Evolutionary conservation across 768 basidiomycete genomes (phyloP), one percentile per base, ranked within the genome.

Genomic region (Boletales sp.): DNA sequence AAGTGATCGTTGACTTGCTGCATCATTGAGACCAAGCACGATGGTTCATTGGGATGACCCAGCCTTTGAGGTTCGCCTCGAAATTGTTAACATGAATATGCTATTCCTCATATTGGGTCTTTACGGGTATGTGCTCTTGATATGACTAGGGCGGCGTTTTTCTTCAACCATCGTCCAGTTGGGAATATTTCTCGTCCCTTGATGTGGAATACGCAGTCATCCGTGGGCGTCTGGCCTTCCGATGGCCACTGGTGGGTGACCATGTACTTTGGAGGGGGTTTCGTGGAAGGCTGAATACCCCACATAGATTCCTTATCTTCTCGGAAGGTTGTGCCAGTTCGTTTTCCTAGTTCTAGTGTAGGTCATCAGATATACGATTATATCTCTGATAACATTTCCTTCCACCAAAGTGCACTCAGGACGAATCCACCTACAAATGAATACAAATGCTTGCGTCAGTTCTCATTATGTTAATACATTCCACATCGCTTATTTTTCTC

Each of bases 241-340:
- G 54, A 30, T 69, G 60, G 67, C 18, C 57, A 21, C 46, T 66
- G 37, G 67, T 66, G 35, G 53, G 60, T 45, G 18, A 17, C 15
- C 10, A 8, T 21, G 4, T 39, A 15, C 37, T 15, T 42, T 31
- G 14, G 31, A 12, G 2, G 5, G 2, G 2, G 1, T 17, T 45
- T 21, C 15, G 6, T 18, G 40, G 3, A 33, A 32, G 10, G 18
- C 41, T 43, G 5, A 4, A 30, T 36, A 15, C 17, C 4, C 2
- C 14, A 15, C 10, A 31, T 13, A 66, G 65, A 33, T 68, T 36
- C 54, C 64, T n/a, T 67, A 58, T 28, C 9, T 67, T 15, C 31
- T 46, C n/a, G 67, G 62, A 36, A 55, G 64, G 11, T 12, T 57
- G 3, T 54, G n/a, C 18, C 34, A 36, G 14, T 46, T 68, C 35